A percentile compares a stretch with the other conserved stretches of the same genome.
Conservation (phyloP, 495 filamentous ascomycete genomes). For the Viridothelium virens region DNA sequence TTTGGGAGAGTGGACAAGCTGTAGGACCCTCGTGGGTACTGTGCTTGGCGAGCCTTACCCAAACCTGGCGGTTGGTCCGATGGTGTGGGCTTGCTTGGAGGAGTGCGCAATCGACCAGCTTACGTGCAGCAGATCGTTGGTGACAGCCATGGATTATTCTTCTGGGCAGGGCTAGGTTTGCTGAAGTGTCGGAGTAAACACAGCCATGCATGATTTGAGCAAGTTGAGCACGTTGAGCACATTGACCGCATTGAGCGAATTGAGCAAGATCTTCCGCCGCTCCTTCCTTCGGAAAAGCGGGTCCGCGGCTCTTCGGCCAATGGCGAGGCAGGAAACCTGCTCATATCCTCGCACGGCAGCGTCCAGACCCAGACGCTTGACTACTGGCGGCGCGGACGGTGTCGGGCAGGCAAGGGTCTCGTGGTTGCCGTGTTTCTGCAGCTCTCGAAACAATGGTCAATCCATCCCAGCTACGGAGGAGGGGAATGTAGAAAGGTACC, state of each 20-base stretch:
- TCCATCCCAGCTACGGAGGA: neutral
- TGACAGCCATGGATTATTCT: neutral
- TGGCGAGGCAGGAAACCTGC: neutral
- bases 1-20: too few relatives aligned
- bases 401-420: too few relatives aligned
- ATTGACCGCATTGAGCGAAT: neutral
- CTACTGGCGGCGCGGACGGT: too few relatives aligned
- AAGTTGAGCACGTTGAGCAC: neutral
- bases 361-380: neutral
- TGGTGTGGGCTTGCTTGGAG: too few relatives aligned
- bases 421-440: neutral
- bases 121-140: too few relatives aligned
- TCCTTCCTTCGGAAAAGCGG: neutral
- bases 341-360: constrained; percentile 3
- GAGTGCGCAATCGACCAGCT: too few relatives aligned
- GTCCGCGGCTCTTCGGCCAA: neutral
- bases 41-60: too few relatives aligned
- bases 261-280: constrained; percentile 5
- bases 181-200: constrained; percentile 2
- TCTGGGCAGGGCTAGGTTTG: constrained; percentile 2
- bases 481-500: too few relatives aligned
- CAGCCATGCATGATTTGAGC: neutral
- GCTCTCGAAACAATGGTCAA: neutral
- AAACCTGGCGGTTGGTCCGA: too few relatives aligned
- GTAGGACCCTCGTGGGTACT: too few relatives aligned